These are phyloP conservation scores for Albizia julibrissin DNA, from an alignment of 306 rosid species.

Conservation along the genomic window DNA sequence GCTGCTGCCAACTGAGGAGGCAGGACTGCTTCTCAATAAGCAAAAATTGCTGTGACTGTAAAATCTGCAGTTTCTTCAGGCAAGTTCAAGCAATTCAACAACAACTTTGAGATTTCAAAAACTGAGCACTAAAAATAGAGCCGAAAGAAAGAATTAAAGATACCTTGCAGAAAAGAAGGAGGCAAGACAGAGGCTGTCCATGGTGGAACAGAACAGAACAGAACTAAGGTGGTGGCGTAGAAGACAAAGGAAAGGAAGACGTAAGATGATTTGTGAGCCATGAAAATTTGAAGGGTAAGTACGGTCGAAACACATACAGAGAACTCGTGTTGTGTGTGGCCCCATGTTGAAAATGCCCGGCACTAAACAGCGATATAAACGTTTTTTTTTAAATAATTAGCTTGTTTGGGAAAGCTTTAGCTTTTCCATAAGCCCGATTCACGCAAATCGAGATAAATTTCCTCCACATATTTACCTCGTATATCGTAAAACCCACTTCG, in stretches of 20 bases:
- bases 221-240: neutral
- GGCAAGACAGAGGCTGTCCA: slow-evolving; percentile 34
- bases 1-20: slow-evolving; percentile 34
- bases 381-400: neutral
- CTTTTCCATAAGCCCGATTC: too few species aligned
- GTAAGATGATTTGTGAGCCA: neutral
- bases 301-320: neutral
- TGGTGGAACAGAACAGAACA: slow-evolving; percentile 25
- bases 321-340: neutral
- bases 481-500: too few species aligned
- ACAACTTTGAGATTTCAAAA: neutral
- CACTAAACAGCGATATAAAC: neutral
- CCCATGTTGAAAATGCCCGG: neutral
- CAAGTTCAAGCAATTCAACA: slow-evolving; percentile 13
- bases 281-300: neutral
- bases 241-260: neutral
- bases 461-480: too few species aligned
- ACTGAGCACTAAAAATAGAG: neutral
- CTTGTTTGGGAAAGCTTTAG: too few species aligned
- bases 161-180: slow-evolving; percentile 37
- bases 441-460: too few species aligned
- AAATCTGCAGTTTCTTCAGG: neutral
- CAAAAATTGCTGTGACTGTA: neutral
- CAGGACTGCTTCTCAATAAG: slow-evolving; percentile 25
- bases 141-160: neutral